phyloP scores from a whole-genome alignment of 331 rosid species.

The Stylosanthes scabra region DNA sequence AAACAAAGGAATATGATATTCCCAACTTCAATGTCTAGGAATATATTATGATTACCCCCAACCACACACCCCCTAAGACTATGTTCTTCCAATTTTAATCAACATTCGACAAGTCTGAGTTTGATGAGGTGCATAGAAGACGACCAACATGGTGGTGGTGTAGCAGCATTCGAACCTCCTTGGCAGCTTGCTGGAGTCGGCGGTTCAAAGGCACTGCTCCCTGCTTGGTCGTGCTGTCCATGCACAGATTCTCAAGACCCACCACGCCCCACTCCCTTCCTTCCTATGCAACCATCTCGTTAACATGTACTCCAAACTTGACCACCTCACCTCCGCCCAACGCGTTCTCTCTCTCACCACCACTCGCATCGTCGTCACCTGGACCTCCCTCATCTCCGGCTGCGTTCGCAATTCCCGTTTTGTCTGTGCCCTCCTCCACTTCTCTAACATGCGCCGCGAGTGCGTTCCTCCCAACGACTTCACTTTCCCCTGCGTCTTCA shows the following conservation, averaged over 20 bases:
- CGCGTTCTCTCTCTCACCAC: constrained; percentile 63
- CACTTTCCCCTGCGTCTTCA: constrained; percentile 80
- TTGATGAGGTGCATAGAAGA: not conserved
- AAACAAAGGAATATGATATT: too few relatives aligned
- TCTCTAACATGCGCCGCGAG: constrained; percentile 67
- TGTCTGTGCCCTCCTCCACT: constrained; percentile 53
- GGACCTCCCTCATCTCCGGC: constrained; percentile 88
- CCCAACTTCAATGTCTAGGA: too few relatives aligned
- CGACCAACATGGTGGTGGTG: constrained; percentile 54
- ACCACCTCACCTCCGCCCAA: constrained; percentile 65
- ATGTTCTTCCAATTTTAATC: too few relatives aligned
- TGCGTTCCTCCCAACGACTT: constrained; percentile 76
- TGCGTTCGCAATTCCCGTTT: constrained; percentile 70
- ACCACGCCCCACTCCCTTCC: constrained; percentile 56
- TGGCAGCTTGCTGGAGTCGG: constrained; percentile 62
- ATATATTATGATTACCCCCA: too few relatives aligned
- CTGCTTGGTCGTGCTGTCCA: constrained; percentile 67
- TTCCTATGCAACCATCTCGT: constrained; percentile 81
- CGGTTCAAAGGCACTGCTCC: constrained; percentile 57
- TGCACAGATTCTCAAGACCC: constrained; percentile 64
- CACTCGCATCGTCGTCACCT: constrained; percentile 76
- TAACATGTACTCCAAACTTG: constrained; percentile 92
- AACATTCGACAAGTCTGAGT: too few relatives aligned
- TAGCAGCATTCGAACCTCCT: constrained; percentile 49
- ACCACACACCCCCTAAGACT: too few relatives aligned